These are phyloP conservation scores for Tetracentron sinense DNA, from an alignment of 164 flowering plant species.

Conservation along the genomic window DNA sequence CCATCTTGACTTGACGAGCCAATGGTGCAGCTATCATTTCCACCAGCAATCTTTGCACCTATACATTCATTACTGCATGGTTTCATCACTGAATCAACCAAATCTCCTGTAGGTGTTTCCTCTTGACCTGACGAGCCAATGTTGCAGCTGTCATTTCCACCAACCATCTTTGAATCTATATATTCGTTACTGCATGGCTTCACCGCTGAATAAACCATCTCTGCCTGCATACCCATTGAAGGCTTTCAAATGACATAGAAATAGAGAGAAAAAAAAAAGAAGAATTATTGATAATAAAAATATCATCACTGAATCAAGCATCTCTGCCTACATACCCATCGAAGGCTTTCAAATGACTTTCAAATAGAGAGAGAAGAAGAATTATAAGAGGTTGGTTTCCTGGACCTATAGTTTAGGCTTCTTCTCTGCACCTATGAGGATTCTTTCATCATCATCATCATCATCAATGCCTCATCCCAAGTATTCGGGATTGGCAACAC, in stretches of 20 bases:
- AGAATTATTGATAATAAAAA: background rate
- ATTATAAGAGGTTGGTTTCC: no score
- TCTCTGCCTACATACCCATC: background rate
- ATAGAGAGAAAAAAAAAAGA: background rate
- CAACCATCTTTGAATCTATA: slow-evolving; percentile 14
- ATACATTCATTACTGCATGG: slow-evolving; percentile 12
- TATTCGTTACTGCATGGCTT: slow-evolving; percentile 13
- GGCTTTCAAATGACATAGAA: background rate
- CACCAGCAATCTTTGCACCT: slow-evolving; percentile 14
- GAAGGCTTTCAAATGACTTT: no score
- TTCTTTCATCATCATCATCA: no score
- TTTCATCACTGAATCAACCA: slow-evolving; percentile 13
- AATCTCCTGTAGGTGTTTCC: slow-evolving; percentile 8
- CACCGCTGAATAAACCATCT: slow-evolving; percentile 11
- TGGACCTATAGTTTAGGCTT: no score
- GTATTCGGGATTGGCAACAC: no score
- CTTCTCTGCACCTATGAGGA: no score
- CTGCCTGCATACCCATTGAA: slow-evolving; percentile 20
- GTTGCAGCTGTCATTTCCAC: slow-evolving; percentile 12
- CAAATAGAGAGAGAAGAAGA: no score
- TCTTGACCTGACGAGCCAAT: slow-evolving; percentile 11
- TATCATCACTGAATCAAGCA: background rate
- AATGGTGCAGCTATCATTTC: slow-evolving; percentile 12
- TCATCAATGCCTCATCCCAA: no score
- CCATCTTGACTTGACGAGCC: slow-evolving; percentile 14